These are phyloP conservation scores for Amanita inopinata DNA, from an alignment of 768 basidiomycete species.

Conservation along the genomic window DNA sequence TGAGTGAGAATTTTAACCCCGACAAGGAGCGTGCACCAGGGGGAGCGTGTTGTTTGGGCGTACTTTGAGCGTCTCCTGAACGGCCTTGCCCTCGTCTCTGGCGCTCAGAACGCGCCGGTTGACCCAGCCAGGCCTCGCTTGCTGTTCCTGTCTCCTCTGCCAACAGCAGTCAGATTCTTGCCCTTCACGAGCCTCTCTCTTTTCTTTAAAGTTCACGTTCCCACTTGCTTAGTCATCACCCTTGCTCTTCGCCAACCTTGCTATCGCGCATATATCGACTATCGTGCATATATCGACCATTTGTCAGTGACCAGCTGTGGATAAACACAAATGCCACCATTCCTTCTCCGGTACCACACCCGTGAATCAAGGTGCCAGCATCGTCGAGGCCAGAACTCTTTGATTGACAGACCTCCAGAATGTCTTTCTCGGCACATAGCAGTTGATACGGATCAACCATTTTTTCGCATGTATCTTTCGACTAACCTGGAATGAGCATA, in stretches of 20 bases:
- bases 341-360: too few species aligned
- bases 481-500: too few species aligned
- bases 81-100: conserved; percentile 1
- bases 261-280: neutral
- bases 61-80: too few species aligned
- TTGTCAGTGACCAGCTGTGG: too few species aligned
- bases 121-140: neutral
- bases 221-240: conserved; percentile 8
- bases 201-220: conserved; percentile 7
- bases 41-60: conserved; percentile 22
- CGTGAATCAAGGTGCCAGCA: too few species aligned
- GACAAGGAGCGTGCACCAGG: conserved; percentile 15
- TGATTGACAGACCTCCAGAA: too few species aligned
- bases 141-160: neutral
- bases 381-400: too few species aligned
- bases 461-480: too few species aligned
- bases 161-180: neutral
- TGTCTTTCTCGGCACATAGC: too few species aligned
- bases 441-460: too few species aligned
- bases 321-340: too few species aligned
- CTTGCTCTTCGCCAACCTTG: conserved; percentile 1
- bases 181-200: neutral
- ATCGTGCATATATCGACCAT: too few species aligned
- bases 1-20: conserved; percentile 31
- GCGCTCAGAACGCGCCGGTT: neutral